Evolutionary conservation across 768 basidiomycete species (phyloP).

Genomic region (Lactarius vividus): DNA sequence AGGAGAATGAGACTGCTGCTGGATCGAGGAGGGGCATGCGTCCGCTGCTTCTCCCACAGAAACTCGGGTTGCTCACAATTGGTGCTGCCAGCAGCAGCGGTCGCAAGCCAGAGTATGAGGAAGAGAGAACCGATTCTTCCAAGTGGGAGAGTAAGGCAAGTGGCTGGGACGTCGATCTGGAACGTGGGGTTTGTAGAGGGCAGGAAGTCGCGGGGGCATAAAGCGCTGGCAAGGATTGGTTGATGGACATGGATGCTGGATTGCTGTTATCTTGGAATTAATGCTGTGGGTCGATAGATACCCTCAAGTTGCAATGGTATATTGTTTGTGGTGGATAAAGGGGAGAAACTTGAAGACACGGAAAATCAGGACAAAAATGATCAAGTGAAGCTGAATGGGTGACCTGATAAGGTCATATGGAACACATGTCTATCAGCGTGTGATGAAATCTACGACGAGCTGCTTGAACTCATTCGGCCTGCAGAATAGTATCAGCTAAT

Average conservation of each 20-base stretch:
- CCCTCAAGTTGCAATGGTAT: constrained; percentile 20
- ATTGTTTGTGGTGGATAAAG: not conserved
- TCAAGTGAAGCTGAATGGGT: not conserved
- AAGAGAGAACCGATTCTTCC: constrained; percentile 24
- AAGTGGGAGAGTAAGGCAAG: not conserved
- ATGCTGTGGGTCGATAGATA: constrained; percentile 15
- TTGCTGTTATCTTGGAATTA: constrained; percentile 3
- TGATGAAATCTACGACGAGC: constrained; percentile 35
- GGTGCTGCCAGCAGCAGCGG: constrained; percentile 1
- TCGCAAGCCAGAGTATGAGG: constrained; percentile 13
- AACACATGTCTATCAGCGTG: constrained; percentile 28
- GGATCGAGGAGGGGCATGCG: constrained; percentile 25
- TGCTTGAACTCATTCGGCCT: constrained; percentile 58
- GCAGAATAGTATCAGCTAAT: constrained; percentile 4
- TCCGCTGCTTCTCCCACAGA: constrained; percentile 30
- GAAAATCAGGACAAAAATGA: constrained; percentile 3
- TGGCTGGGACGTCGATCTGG: constrained; percentile 18
- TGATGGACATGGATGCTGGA: not conserved
- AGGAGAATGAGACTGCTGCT: not conserved
- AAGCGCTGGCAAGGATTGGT: not conserved
- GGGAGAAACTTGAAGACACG: too few relatives aligned
- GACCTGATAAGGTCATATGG: not conserved
- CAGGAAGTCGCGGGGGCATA: not conserved
- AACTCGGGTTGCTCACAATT: constrained; percentile 22
- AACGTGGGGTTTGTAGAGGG: constrained; percentile 10